Evolutionary conservation across 768 basidiomycete species (phyloP).

Genomic region (Pisolithus marmoratus): DNA sequence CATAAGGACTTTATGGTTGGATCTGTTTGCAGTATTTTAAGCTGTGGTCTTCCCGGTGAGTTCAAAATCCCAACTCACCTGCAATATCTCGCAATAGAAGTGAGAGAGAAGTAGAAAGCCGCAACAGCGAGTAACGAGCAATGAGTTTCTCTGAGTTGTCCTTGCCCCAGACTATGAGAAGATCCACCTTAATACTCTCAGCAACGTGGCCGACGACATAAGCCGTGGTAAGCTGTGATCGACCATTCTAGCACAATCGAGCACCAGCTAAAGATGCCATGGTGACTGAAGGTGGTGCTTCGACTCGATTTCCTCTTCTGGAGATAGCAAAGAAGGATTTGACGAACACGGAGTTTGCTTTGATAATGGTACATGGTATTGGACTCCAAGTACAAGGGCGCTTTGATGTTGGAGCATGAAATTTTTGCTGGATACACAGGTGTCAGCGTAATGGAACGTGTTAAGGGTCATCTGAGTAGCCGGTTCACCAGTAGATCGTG

Average conservation of each 20-base stretch:
- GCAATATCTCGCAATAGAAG: no score
- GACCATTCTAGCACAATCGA: constrained; percentile 96
- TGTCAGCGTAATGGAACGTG: no score
- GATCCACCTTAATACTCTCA: constrained; percentile 89
- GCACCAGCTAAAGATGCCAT: constrained; percentile 93
- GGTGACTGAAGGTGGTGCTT: constrained; percentile 91
- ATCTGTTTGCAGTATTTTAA: no score
- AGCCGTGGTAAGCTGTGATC: constrained; percentile 94
- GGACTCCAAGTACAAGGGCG: no score
- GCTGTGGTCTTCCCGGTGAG: no score
- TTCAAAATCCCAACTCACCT: no score
- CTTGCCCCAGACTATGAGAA: constrained; percentile 98
- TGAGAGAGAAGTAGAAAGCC: no score
- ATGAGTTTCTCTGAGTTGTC: constrained; percentile 97
- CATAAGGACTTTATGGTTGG: no score
- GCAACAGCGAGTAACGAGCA: no score
- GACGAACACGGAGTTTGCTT: constrained; percentile 92
- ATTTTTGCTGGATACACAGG: constrained; percentile 73
- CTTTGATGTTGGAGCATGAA: constrained; percentile 97
- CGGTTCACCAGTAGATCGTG: no score
- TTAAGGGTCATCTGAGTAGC: no score
- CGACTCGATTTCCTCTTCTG: constrained; percentile 78
- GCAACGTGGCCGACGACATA: constrained; percentile 91
- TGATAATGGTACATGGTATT: no score
- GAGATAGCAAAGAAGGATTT: constrained; percentile 99